phyloP scores from a whole-genome alignment of 495 filamentous ascomycete genomes.

The Penicillium lagena region DNA sequence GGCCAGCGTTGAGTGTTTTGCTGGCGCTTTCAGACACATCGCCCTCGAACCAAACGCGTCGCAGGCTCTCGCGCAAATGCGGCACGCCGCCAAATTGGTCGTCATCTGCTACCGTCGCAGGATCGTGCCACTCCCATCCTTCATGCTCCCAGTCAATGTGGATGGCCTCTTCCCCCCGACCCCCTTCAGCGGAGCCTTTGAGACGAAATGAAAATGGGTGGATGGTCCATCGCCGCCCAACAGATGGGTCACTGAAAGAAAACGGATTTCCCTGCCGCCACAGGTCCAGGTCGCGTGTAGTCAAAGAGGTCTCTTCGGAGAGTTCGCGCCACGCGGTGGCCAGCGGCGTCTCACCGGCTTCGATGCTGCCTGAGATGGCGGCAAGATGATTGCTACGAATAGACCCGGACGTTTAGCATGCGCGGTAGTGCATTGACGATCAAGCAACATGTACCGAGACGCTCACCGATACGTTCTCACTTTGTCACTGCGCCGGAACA shows the following conservation, averaged over 20 bases:
- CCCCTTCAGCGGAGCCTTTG: conserved; percentile 19
- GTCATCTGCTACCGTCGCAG: conserved; percentile 31
- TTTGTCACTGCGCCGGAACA: conserved; percentile 51
- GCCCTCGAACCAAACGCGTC: conserved; percentile 50
- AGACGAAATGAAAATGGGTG: conserved; percentile 56
- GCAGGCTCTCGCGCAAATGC: conserved; percentile 46
- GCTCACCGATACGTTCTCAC: conserved; percentile 50
- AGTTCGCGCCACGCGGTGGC: conserved; percentile 57
- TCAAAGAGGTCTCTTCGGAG: conserved; percentile 54
- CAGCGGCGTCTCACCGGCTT: conserved; percentile 42
- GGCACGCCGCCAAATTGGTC: conserved; percentile 46
- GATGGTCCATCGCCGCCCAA: conserved; percentile 55
- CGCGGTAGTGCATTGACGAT: not conserved
- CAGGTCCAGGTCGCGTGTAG: conserved; percentile 33
- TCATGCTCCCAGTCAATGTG: conserved; percentile 60
- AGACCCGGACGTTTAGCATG: not conserved
- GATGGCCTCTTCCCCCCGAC: conserved; percentile 34
- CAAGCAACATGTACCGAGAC: not conserved
- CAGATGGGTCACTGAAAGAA: conserved; percentile 44
- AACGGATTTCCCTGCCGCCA: conserved; percentile 54
- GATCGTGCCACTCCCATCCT: conserved; percentile 49
- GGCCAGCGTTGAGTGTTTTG: conserved; percentile 33
- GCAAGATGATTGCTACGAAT: conserved; percentile 42
- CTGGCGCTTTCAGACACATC: conserved; percentile 34
- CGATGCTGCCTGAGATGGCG: conserved; percentile 56